Evolutionary conservation across 1,139 yeast species (phyloP), one percentile per base, ranked within the genome.

Genomic region (Debaryomyces psychrophilus): DNA sequence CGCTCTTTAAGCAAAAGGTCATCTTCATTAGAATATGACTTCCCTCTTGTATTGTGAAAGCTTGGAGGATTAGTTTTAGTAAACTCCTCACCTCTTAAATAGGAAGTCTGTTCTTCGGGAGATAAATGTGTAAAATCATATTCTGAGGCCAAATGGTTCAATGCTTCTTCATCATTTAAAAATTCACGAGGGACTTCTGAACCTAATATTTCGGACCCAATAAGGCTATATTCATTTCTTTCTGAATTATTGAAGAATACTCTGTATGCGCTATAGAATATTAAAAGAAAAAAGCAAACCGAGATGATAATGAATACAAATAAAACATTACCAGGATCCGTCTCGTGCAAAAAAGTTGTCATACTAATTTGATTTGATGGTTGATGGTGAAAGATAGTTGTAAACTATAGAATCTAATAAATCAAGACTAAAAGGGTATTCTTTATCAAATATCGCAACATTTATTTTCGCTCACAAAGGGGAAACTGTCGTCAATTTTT

Each of bases 51-150:
- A 43, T 69, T 59, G 9, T 53, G 56, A 31, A 64, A 62, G 44
- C 63, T 53, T 2, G 77, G 77, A 2, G 77, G 76, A 45, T 68
- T 55, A 2, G 46, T 48, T 26, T 57, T 51, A 44, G 68, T 57
- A 47, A 68, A 75, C 51, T 67, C 71, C 49, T 73, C 69, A 3
- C 72, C 75, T 44, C 55, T 60, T 26, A 66, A 50, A 50, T 67
- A 73, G 12, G 73, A 63, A 4, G 59, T 52, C 51, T 73, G 79
- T 48, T 75, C 80, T 50, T 74, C 79, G 2, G 79, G 79, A 1
- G 76, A 67, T 25, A 75, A 58, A 14, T 57, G 55, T 11, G 69
- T 61, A 52, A 66, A 73, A 46, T 72, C 76, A 51, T 57, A 73
- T 39, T 71, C 71, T 20, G 71, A 69, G 0, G 73, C 69, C 44